Conservation (phyloP, 2,329 filamentous ascomycete genomes). For the Xylariales sp. region DNA sequence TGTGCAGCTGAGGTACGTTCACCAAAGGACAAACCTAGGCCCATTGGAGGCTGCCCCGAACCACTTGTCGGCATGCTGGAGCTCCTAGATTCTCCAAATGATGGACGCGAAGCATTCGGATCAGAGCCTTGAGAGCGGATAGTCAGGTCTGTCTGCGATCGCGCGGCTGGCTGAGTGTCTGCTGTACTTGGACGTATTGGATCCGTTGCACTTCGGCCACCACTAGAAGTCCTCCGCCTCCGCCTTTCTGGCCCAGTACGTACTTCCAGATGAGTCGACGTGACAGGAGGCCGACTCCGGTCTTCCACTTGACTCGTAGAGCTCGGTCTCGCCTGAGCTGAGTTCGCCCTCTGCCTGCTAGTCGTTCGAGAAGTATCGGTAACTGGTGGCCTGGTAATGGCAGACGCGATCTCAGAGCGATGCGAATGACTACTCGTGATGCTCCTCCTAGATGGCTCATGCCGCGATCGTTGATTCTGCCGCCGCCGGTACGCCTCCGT, state of each 20-base stretch:
- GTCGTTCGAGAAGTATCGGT: constrained; percentile 19
- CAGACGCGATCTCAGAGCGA: constrained; percentile 24
- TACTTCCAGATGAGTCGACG: constrained; percentile 43
- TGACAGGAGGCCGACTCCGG: constrained; percentile 47
- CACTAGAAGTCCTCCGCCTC: constrained; percentile 48
- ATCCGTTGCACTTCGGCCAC: constrained; percentile 49
- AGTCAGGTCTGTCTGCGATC: constrained; percentile 62
- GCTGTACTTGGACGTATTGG: constrained; percentile 37
- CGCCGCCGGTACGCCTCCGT: constrained; percentile 80
- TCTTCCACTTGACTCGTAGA: constrained; percentile 41
- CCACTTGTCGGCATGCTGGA: constrained; percentile 28
- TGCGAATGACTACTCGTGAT: constrained; percentile 35
- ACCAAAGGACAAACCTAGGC: constrained; percentile 13
- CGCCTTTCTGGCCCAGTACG: constrained; percentile 41
- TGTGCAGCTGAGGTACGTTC: constrained; percentile 26
- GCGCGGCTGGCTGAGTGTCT: constrained; percentile 46
- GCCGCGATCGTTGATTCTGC: constrained; percentile 58
- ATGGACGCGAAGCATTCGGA: constrained; percentile 31
- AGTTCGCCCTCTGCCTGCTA: constrained; percentile 26
- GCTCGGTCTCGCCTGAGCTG: constrained; percentile 29
- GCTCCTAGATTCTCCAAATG: constrained; percentile 38
- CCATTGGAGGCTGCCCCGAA: constrained; percentile 9
- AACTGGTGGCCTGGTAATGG: constrained; percentile 20
- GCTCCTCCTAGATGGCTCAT: constrained; percentile 41
- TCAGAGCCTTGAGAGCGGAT: constrained; percentile 37